A percentile compares a stretch with the other conserved stretches of the same genome.
These are phyloP conservation scores for Exserohilum turcica DNA, from an alignment of 2,329 filamentous ascomycete species.

Conservation along the genomic window DNA sequence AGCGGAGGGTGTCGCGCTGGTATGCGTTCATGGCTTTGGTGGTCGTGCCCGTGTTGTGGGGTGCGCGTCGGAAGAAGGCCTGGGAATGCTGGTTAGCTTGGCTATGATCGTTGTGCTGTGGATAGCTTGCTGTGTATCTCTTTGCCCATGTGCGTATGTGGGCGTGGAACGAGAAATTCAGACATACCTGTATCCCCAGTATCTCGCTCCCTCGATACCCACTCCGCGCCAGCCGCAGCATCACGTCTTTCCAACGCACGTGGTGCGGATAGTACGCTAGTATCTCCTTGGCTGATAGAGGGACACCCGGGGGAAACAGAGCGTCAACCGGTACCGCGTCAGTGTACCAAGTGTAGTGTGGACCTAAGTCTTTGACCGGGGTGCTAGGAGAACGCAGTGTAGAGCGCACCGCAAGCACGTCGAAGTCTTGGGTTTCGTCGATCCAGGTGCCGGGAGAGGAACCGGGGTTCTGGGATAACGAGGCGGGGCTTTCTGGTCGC, in stretches of 20 bases:
- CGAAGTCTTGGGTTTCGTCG: constrained; percentile 28
- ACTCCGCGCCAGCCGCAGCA: constrained; percentile 31
- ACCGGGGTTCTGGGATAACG: too few species aligned
- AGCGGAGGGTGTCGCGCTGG: constrained; percentile 21
- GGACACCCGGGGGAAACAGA: constrained; percentile 33
- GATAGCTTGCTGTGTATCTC: too few species aligned
- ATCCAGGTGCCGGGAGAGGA: constrained; percentile 21
- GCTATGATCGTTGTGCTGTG: too few species aligned
- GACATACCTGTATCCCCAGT: constrained; percentile 24
- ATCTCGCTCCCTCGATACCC: constrained; percentile 27
- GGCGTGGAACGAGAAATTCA: not conserved
- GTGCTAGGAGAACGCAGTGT: not conserved
- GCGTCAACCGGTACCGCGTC: constrained; percentile 26
- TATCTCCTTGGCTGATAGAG: constrained; percentile 34
- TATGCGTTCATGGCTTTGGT: constrained; percentile 16
- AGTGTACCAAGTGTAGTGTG: constrained; percentile 26
- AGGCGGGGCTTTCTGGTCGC: too few species aligned
- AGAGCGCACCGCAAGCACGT: constrained; percentile 10
- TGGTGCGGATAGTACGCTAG: constrained; percentile 38
- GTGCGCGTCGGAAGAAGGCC: constrained; percentile 26
- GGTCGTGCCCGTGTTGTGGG: constrained; percentile 4
- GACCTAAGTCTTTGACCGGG: not conserved
- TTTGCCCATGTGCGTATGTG: too few species aligned
- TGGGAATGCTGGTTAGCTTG: too few species aligned
- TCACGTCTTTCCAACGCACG: constrained; percentile 27